Base-by-base conservation (phyloP, 352 stramenopile genomes). In the Globisporangium canariense region DNA sequence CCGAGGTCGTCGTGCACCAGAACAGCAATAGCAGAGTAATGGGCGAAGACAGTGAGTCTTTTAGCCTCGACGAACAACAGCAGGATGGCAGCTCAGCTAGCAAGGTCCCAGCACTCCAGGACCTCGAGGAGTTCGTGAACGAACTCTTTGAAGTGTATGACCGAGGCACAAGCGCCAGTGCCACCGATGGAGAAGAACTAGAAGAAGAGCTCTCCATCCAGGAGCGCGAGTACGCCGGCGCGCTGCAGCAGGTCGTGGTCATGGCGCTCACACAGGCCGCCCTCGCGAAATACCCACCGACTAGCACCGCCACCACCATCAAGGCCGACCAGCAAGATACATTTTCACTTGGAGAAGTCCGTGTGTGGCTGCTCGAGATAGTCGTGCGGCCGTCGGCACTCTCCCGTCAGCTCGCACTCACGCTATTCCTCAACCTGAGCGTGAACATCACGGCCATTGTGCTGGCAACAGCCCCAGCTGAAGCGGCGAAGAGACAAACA, bases 321-420 rank as follows among this genome's bases (percentile, higher is more conserved):
- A 65, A 5, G 16, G 22, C 49, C 57, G 65, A 62, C 58, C 14
- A 43, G 11, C 41, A 45, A 8, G 38, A 46, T 38, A 4, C 41
- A 45, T 13, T 49, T 16, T 25, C 58, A 7, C 32, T 69, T 22
- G 61, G 32, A 41, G 40, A 62, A 14, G 74, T 81, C 13, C 58
- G 63, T 30, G 66, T 81, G 14, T 79, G 74, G 53, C 52, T 87
- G 14, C 61, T 87, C 20, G 75, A 81, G 38, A 49, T 84, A 41
- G 73, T 64, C 32, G 74, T 84, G 34, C 77, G 73, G 10, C 71
- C 75, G 3, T 64, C 67, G 18, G 22, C 68, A 25, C 61, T 77
- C 1, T 70, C 74, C 36, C 58, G 78, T 43, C 60, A 69, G 36
- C 61, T 87, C n/a, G 76, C 76, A n/a, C 76, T 87, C 62, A 67